Evolutionary conservation across 2,329 filamentous ascomycete species (phyloP).

Genomic region (Xylariaceae sp.): DNA sequence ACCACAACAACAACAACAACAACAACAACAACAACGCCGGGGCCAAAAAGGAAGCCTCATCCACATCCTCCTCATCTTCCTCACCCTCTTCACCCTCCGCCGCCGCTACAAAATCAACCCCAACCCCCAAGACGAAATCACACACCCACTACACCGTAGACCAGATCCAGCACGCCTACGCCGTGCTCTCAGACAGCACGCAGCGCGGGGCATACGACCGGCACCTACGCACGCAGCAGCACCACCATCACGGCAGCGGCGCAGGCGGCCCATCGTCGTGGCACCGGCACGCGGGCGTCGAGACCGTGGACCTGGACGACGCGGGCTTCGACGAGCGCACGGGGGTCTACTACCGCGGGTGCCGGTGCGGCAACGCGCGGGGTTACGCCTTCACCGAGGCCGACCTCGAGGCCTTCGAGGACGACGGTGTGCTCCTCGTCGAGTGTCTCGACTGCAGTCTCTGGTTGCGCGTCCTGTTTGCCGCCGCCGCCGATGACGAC

Average conservation of each 20-base stretch:
- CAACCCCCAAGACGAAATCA: constrained; percentile 7
- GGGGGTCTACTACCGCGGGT: constrained; percentile 58
- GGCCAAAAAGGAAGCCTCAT: background rate
- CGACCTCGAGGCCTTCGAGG: constrained; percentile 61
- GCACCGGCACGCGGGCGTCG: constrained; percentile 55
- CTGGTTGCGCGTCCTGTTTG: constrained; percentile 67
- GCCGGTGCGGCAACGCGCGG: constrained; percentile 65
- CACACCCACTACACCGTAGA: constrained; percentile 59
- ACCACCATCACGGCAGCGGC: constrained; percentile 14
- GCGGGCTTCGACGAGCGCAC: constrained; percentile 53
- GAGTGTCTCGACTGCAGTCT: constrained; percentile 69
- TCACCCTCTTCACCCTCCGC: constrained; percentile 6
- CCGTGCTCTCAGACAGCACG: constrained; percentile 54
- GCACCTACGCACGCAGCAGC: constrained; percentile 40
- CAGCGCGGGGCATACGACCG: constrained; percentile 58
- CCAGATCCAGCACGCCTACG: constrained; percentile 64
- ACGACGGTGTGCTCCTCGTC: constrained; percentile 63
- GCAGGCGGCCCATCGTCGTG: constrained; percentile 25
- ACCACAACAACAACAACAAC: background rate
- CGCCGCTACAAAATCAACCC: background rate
- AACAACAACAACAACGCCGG: background rate
- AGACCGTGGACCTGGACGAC: constrained; percentile 68
- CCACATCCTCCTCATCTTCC: constrained; percentile 13
- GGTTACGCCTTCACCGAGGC: constrained; percentile 62
- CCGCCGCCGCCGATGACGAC: constrained; percentile 49